Conservation (phyloP, 179 eudicot species). For the Silene noctiflora region DNA sequence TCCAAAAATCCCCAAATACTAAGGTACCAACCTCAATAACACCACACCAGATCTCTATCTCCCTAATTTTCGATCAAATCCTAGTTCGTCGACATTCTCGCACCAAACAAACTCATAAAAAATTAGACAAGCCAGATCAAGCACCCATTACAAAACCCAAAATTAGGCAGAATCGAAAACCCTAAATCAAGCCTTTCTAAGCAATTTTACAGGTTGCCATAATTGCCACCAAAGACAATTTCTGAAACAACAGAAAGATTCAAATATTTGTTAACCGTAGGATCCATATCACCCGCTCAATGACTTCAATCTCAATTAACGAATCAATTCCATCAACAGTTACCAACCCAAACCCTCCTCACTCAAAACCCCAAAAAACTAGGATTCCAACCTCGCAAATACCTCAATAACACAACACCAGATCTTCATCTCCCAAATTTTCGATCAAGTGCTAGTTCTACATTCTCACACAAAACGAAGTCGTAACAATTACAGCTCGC, state of each 20-base stretch:
- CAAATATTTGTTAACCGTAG: not conserved
- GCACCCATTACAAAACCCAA: not conserved
- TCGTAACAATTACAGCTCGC: not conserved
- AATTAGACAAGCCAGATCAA: not conserved
- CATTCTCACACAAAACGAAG: not conserved
- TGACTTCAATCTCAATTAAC: not conserved
- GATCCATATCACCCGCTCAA: not conserved
- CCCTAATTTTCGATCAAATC: conserved; percentile 7
- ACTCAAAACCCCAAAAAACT: not conserved
- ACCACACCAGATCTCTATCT: not conserved
- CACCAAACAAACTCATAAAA: conserved; percentile 1
- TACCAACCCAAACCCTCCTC: not conserved
- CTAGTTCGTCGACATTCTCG: not conserved
- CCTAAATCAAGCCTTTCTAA: not conserved
- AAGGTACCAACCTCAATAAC: not conserved
- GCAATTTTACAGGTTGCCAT: not conserved
- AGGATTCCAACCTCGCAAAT: not conserved
- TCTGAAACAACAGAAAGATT: not conserved
- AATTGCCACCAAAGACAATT: not conserved
- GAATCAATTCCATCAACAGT: not conserved
- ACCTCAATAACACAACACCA: not conserved
- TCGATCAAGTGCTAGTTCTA: conserved; percentile 13
- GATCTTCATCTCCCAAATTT: not conserved
- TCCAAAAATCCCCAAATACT: not conserved
- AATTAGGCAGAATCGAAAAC: not conserved